Percentiles rank a stretch among this genome's conserved stretches.
Evolutionary conservation across 257 asterid species (phyloP).

Genomic region (Solanum chiquidenum): DNA sequence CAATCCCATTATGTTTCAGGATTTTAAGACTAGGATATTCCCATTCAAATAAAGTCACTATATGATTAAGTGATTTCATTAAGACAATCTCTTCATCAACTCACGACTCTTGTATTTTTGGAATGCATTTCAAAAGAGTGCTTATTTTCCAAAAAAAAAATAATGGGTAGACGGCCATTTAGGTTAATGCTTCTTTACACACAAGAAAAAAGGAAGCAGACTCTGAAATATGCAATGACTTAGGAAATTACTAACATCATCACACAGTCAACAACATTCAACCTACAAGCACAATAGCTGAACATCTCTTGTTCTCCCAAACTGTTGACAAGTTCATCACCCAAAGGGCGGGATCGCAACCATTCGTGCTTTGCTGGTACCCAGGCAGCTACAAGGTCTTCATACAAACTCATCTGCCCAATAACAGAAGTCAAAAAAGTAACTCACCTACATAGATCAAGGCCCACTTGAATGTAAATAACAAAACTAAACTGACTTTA

Average conservation of each 20-base stretch:
- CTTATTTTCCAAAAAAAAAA: not conserved
- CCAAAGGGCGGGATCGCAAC: conserved; percentile 72
- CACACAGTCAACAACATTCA: conserved; percentile 16
- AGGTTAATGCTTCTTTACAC: not conserved
- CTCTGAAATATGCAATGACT: not conserved
- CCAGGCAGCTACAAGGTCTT: conserved; percentile 98
- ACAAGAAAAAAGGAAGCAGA: not conserved
- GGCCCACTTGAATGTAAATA: not conserved
- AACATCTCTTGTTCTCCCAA: conserved; percentile 74
- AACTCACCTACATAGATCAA: not conserved
- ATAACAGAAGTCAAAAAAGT: not conserved
- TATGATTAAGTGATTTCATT: not conserved
- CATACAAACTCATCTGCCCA: conserved; percentile 94
- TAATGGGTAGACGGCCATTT: not conserved
- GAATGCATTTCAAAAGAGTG: not conserved
- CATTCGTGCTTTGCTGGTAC: conserved; percentile 91
- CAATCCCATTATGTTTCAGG: not conserved
- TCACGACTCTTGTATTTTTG: not conserved
- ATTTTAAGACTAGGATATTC: not conserved
- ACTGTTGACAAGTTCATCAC: conserved; percentile 57
- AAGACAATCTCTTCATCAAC: not conserved
- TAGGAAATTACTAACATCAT: conserved; percentile 9
- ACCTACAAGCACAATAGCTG: conserved; percentile 95
- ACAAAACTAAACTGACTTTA: not conserved
- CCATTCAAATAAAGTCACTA: not conserved